Percentiles rank a stretch among this genome's conserved stretches.
phyloP scores from a whole-genome alignment of 345 rosid species.

The Linum usitatissimum region DNA sequence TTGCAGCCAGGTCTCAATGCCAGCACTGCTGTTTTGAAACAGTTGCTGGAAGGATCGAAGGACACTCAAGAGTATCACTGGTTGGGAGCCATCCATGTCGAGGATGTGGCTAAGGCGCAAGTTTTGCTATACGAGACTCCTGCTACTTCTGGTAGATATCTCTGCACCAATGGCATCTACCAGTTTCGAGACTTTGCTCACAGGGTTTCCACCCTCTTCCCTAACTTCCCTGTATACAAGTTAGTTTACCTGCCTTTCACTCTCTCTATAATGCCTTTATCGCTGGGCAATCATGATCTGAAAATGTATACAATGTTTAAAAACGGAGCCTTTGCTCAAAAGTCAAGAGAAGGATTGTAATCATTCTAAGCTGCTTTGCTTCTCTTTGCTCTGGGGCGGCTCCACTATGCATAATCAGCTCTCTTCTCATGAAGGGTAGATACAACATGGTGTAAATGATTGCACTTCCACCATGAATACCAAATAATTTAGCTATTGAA shows the following conservation, averaged over 20 bases:
- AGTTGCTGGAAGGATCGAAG: too few relatives aligned
- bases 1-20: slow-evolving; percentile 52
- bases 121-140: slow-evolving; percentile 52
- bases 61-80: too few relatives aligned
- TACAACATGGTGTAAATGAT: too few relatives aligned
- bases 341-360: not conserved
- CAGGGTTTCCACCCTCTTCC: slow-evolving; percentile 51
- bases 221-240: slow-evolving; percentile 55
- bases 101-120: slow-evolving; percentile 20
- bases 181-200: slow-evolving; percentile 63
- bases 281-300: too few relatives aligned
- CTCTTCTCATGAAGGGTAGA: not conserved
- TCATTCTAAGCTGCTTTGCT: too few relatives aligned
- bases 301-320: too few relatives aligned
- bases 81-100: too few relatives aligned
- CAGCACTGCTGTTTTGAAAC: too few relatives aligned
- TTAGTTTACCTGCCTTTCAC: slow-evolving; percentile 8
- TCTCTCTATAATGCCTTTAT: not conserved
- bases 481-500: not conserved
- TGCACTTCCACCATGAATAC: too few relatives aligned
- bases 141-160: slow-evolving; percentile 53
- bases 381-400: not conserved
- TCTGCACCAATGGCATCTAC: not conserved
- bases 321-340: not conserved
- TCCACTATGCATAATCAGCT: not conserved